phyloP scores from a whole-genome alignment of 371 early-diverging fungal species.

The Rhizomucor pusillus region DNA sequence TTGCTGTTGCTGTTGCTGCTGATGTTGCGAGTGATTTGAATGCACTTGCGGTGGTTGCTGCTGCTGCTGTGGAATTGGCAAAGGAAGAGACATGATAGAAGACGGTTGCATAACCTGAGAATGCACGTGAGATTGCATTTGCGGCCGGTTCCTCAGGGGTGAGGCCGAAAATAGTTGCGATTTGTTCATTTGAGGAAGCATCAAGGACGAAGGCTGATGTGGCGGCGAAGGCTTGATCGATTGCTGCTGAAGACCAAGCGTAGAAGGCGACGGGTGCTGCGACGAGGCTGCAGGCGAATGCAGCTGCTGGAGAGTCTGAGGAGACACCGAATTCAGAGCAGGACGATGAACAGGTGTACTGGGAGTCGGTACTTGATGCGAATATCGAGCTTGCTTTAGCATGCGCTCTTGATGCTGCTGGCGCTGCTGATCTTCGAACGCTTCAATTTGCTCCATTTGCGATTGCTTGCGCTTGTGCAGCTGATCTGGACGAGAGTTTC shows the following conservation, averaged over 20 bases:
- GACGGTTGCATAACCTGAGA: constrained; percentile 18
- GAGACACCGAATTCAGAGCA: constrained; percentile 4
- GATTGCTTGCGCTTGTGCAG: constrained; percentile 16
- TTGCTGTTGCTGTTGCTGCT: constrained; percentile 17
- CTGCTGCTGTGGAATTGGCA: constrained; percentile 14
- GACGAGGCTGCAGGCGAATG: constrained; percentile 8
- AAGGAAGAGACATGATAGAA: constrained; percentile 13
- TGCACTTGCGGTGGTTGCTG: constrained; percentile 15
- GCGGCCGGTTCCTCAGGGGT: constrained; percentile 27
- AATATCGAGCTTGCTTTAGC: constrained; percentile 14
- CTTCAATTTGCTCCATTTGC: constrained; percentile 5
- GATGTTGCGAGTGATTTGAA: constrained; percentile 18
- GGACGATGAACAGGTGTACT: constrained; percentile 3
- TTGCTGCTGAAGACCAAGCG: constrained; percentile 1
- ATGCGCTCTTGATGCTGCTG: constrained; percentile 4
- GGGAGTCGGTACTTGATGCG: constrained; percentile 11
- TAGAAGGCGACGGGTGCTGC: constrained; percentile 3
- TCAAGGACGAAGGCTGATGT: constrained; percentile 8
- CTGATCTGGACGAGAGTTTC: constrained; percentile 6
- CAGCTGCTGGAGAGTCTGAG: constrained; percentile 10
- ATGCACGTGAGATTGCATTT: constrained; percentile 31
- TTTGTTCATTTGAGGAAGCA: constrained; percentile 13
- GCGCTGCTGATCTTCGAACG: constrained; percentile 8
- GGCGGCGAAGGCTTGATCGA: constrained; percentile 16
- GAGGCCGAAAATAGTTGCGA: constrained; percentile 15